Evolutionary conservation across 2,329 filamentous ascomycete species (phyloP).

Genomic region (Aspergillus oerlinghausenensis): DNA sequence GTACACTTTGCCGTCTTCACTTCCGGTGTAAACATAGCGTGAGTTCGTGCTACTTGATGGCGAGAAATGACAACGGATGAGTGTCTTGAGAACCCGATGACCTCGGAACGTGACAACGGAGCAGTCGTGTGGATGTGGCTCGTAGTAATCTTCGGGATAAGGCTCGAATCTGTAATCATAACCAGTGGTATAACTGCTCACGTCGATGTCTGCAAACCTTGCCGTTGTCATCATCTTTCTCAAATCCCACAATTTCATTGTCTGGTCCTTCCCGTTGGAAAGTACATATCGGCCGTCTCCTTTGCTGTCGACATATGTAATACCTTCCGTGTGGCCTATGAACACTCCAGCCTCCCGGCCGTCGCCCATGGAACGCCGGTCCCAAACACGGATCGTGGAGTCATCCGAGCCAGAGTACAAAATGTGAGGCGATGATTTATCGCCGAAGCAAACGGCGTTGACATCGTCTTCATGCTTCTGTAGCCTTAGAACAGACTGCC

Average conservation of each 20-base stretch:
- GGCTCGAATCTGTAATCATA: conserved; percentile 60
- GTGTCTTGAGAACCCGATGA: conserved; percentile 79
- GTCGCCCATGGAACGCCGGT: conserved; percentile 66
- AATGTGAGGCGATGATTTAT: conserved; percentile 82
- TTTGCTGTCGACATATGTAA: conserved; percentile 72
- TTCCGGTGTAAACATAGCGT: conserved; percentile 89
- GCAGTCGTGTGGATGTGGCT: conserved; percentile 76
- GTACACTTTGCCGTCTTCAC: conserved; percentile 81
- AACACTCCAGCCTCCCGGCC: conserved; percentile 61
- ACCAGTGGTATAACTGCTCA: conserved; percentile 50
- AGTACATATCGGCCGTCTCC: conserved; percentile 85
- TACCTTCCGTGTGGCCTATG: conserved; percentile 60
- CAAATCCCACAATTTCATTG: conserved; percentile 95
- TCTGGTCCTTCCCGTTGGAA: conserved; percentile 93
- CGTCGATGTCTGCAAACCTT: conserved; percentile 50
- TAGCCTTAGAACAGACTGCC: conserved; percentile 68
- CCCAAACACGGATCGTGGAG: conserved; percentile 92
- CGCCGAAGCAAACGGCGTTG: conserved; percentile 94
- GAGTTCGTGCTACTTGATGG: conserved; percentile 81
- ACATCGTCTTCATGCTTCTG: conserved; percentile 81
- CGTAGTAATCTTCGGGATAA: conserved; percentile 52
- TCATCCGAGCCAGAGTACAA: conserved; percentile 96
- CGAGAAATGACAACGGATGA: conserved; percentile 94
- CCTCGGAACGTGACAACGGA: conserved; percentile 90
- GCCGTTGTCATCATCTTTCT: conserved; percentile 79